Evolutionary conservation across 108 stramenopile species (phyloP), one percentile per base, ranked within the genome.

Genomic region (Thalassiosira profunda): DNA sequence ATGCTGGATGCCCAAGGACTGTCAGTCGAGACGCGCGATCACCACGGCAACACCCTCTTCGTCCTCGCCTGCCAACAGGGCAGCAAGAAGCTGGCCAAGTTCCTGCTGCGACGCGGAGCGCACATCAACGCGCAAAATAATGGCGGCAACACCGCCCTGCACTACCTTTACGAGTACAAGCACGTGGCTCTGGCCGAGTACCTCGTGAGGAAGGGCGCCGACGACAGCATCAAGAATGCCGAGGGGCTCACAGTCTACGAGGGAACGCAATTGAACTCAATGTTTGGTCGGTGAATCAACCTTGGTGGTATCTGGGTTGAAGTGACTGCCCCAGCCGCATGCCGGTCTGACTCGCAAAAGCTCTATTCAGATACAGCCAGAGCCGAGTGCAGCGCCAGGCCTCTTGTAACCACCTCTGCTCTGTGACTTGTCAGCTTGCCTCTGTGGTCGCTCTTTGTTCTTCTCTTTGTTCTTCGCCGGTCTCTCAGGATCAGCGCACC

Each of bases 241-340:
- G 86, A 87, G 31, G 92, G 89, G 3, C 68, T 88, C 18, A 93
- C 94, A 4, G 84, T 77, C 37, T 96, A 93, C 69, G 94, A 96
- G 71, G 92, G 67, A n/a, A n/a, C n/a, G n/a, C n/a, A n/a, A n/a
- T n/a, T n/a, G n/a, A n/a, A n/a, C n/a, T n/a, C n/a, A n/a, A n/a
- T n/a, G n/a, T n/a, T n/a, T n/a, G n/a, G n/a, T n/a, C n/a, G n/a
- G n/a, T n/a, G n/a, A 3, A 44, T 63, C 11, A 48, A 60, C 28
- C 23, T 24, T 1, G 10, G 48, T 3, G 12, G 34, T 28, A 26
- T 30, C n/a, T 17, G 10, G 28, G 36, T 54, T n/a, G n/a, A 15
- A 28, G 4, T 38, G 30, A 9, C n/a, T 23, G 5, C 10, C 31
- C 28, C 46, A 12, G 11, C 12, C 38, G 10, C 12, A 12, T 40